Base-by-base conservation (phyloP, 352 stramenopile genomes). In the Phytophthora hybrid region DNA sequence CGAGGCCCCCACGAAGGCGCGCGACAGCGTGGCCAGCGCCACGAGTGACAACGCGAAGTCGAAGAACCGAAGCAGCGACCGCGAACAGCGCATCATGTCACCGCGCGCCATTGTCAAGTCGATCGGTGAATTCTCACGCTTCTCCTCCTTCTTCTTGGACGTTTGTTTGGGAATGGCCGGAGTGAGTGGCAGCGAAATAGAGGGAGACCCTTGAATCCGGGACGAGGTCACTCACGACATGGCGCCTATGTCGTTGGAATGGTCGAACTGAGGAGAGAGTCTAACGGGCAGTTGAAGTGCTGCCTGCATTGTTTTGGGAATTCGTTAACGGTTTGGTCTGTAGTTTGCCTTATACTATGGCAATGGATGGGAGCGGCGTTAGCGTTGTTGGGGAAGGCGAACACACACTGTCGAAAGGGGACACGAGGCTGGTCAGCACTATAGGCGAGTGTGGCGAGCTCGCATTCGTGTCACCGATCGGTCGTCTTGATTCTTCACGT, bases 1-100 rank as follows among this genome's bases (percentile, higher is more conserved):
- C 37, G 83, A 86, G 7, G 81, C 73, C 26, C 77, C 74, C 23
- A 91, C 84, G 66, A 94, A 94, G 31, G 74, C 77, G 11, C 79
- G 67, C 29, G 85, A 88, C 18, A 94, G n/a, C 18, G 83, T 89
- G 37, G 82, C 80, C 19, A 94, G 66, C 23, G 87, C 85, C 34
- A 94, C 59, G 9, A 93, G 34, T 49, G 73, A 81, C 46, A 88
- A 82, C 2, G 69, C 74, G 51, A 92, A 91, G 51, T 94, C 71
- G 16, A 93, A 76, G 66, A 90, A 89, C 44, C 87, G 87, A 58
- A 94, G 77, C 16, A 88, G 32, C 52, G 71, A 62, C 8, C 84
- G 79, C 31, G 78, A n/a, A 76, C 73, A 80, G 11, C 51, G 67
- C 62, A 75, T 56, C 31, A 14, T 69, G 55, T 73, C 51, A 29